These are phyloP conservation scores for Cronartium quercuum DNA, from an alignment of 1,284 basidiomycete genomes.

Conservation along the genomic window DNA sequence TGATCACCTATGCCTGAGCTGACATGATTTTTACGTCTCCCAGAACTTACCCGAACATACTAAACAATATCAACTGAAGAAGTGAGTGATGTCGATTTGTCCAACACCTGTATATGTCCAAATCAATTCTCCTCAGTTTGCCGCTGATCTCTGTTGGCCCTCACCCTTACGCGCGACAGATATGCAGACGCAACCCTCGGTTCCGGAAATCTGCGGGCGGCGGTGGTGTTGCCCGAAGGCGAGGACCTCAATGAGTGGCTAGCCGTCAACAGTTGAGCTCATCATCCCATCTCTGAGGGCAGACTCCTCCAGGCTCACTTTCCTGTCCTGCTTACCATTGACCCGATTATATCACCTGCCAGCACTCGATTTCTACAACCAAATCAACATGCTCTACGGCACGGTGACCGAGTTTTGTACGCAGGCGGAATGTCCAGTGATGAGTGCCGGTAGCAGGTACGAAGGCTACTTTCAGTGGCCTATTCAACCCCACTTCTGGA, in stretches of 20 bases:
- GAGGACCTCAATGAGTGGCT: conserved; percentile 95
- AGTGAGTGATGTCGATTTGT: neutral
- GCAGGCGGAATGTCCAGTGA: conserved; percentile 84
- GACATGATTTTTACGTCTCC: neutral
- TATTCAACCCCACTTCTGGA: no score
- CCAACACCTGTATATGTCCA: neutral
- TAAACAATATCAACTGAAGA: conserved; percentile 31
- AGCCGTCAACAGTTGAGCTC: conserved; percentile 76
- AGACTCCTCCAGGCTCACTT: conserved; percentile 44
- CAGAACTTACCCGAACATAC: conserved; percentile 38
- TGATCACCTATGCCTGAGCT: neutral
- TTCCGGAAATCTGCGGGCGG: conserved; percentile 77
- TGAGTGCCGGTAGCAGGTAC: conserved; percentile 94
- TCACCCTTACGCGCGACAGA: neutral
- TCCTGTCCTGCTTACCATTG: neutral
- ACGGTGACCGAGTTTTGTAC: conserved; percentile 96
- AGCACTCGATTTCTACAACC: conserved; percentile 96
- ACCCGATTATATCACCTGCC: neutral
- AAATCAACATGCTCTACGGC: conserved; percentile 91
- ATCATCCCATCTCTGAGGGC: neutral
- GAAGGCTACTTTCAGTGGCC: no score
- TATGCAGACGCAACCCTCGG: conserved; percentile 52
- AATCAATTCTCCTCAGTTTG: neutral
- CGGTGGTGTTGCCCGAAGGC: conserved; percentile 84
- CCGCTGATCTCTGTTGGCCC: neutral